Percentiles rank a stretch among this genome's conserved stretches.
Evolutionary conservation across 441 rosid genomes (phyloP).

Genomic region (Hura crepitans): DNA sequence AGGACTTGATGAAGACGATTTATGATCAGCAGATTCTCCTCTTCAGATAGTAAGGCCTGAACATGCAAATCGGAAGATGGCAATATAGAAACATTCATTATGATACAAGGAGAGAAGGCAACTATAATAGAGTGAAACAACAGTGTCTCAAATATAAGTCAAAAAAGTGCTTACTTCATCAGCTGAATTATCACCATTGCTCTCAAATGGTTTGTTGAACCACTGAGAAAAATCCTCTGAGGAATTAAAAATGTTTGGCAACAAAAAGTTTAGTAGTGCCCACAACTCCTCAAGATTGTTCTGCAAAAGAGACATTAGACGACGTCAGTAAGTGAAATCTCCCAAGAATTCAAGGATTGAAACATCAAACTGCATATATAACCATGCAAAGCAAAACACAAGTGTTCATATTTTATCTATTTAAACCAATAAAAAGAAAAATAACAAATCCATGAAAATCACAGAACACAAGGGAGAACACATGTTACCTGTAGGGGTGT

Average conservation of each 20-base stretch:
- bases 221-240: conserved; percentile 97
- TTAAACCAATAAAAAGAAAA: neutral
- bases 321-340: conserved; percentile 20
- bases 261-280: conserved; percentile 88
- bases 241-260: conserved; percentile 91
- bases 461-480: neutral
- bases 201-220: conserved; percentile 95
- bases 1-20: conserved; percentile 98
- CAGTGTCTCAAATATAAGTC: conserved; percentile 6
- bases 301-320: conserved; percentile 39
- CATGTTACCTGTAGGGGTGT: conserved; percentile 76
- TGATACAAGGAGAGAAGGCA: neutral
- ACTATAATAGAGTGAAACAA: neutral
- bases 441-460: neutral
- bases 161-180: conserved; percentile 62
- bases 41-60: conserved; percentile 89
- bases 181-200: conserved; percentile 85
- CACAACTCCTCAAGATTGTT: conserved; percentile 95
- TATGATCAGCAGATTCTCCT: conserved; percentile 86
- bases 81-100: conserved; percentile 9
- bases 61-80: conserved; percentile 16
- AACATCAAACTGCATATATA: neutral
- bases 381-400: neutral
- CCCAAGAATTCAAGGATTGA: neutral
- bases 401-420: neutral